Conservation (phyloP, 1,139 yeast genomes). For the Blastobotrys petasosporus region DNA sequence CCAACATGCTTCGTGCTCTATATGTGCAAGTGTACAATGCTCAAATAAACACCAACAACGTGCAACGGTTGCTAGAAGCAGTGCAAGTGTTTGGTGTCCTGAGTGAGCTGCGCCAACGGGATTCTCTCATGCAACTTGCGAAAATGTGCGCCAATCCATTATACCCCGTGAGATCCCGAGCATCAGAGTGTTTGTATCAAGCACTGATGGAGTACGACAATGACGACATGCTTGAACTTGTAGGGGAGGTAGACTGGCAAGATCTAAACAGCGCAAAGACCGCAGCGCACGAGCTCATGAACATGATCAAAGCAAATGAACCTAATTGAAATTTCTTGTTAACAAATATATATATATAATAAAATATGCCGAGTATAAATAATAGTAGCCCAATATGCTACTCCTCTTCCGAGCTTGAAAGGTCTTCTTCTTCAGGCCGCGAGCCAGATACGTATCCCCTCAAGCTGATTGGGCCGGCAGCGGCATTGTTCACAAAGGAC, state of each 20-base stretch:
- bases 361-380: not conserved
- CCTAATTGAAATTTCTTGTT: not conserved
- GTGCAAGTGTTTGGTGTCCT: slow-evolving; percentile 18
- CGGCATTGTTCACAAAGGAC: slow-evolving; percentile 6
- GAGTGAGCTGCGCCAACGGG: slow-evolving; percentile 18
- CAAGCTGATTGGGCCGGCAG: slow-evolving; percentile 21
- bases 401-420: slow-evolving; percentile 27
- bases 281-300: not conserved
- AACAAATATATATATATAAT: not conserved
- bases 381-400: slow-evolving; percentile 7
- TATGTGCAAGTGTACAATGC: slow-evolving; percentile 21
- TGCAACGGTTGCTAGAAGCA: slow-evolving; percentile 17
- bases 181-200: slow-evolving; percentile 24
- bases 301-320: not conserved
- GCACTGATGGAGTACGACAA: not conserved
- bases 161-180: slow-evolving; percentile 23
- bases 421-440: slow-evolving; percentile 24
- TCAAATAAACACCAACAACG: slow-evolving; percentile 22
- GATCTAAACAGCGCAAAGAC: not conserved
- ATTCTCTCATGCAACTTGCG: slow-evolving; percentile 18
- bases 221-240: slow-evolving; percentile 2
- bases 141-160: slow-evolving; percentile 18
- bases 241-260: slow-evolving; percentile 7
- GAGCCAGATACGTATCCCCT: slow-evolving; percentile 20
- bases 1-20: slow-evolving; percentile 9